These are phyloP conservation scores for Trichomonas gallinae DNA, from an alignment of 208 protist species.

Conservation along the genomic window DNA sequence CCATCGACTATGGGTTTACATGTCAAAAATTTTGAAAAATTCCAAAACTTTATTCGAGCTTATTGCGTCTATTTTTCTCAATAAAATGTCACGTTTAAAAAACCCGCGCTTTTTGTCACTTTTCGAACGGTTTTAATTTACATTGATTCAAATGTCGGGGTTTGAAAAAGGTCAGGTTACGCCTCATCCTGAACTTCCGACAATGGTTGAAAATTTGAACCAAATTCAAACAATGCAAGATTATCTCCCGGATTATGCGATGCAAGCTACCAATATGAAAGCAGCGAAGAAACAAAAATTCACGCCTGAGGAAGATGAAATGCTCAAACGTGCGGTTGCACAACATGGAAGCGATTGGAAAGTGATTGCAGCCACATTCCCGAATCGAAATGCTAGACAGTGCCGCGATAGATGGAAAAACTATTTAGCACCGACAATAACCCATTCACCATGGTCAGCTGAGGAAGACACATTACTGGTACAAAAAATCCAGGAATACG, in stretches of 20 bases:
- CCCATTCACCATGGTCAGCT: neutral
- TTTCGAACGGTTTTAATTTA: no score
- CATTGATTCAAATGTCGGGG: no score
- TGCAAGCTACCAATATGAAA: neutral
- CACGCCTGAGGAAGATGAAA: neutral
- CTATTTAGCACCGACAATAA: neutral
- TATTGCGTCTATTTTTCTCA: no score
- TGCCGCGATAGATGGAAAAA: neutral
- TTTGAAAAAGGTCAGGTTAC: neutral
- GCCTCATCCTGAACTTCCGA: neutral
- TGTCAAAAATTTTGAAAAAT: neutral
- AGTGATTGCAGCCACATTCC: neutral
- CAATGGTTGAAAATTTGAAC: neutral
- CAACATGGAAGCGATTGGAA: neutral
- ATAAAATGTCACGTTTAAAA: no score
- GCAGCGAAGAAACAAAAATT: neutral
- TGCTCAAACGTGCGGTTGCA: neutral
- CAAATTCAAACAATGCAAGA: neutral
- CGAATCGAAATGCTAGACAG: neutral
- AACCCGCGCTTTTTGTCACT: no score
- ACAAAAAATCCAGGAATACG: neutral
- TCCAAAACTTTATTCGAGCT: neutral
- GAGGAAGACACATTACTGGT: neutral
- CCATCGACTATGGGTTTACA: no score
- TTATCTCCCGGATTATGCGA: neutral